Evolutionary conservation across 805 yeast genomes (phyloP).

Genomic region (Candida rishiriensis): DNA sequence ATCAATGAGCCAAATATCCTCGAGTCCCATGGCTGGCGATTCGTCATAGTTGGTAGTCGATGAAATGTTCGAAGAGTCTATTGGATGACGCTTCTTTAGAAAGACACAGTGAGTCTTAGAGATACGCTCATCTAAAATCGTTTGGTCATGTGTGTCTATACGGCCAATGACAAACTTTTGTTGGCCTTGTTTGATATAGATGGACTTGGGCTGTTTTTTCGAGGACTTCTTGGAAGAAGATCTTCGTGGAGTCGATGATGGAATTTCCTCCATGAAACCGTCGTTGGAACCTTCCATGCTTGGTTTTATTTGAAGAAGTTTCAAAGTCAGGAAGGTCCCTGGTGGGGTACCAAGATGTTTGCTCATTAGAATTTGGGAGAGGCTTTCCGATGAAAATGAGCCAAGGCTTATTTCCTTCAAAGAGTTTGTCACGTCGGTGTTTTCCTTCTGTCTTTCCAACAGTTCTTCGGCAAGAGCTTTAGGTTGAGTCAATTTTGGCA

Average conservation of each 20-base stretch:
- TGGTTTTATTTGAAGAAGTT: constrained; percentile 34
- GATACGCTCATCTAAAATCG: constrained; percentile 66
- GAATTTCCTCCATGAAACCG: background rate
- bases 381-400: background rate
- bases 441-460: constrained; percentile 4
- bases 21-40: constrained; percentile 66
- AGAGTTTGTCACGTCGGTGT: constrained; percentile 6
- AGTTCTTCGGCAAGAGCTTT: background rate
- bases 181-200: constrained; percentile 62
- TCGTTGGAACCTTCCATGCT: constrained; percentile 5
- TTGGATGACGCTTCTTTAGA: constrained; percentile 57
- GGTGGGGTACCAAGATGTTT: constrained; percentile 30
- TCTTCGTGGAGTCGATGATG: background rate
- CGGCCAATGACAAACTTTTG: constrained; percentile 75
- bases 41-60: constrained; percentile 45
- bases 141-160: constrained; percentile 53
- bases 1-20: constrained; percentile 78
- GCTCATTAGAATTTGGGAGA: background rate
- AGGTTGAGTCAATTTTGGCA: background rate
- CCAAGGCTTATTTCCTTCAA: constrained; percentile 1
- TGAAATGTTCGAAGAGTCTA: constrained; percentile 14
- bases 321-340: constrained; percentile 61
- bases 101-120: constrained; percentile 83
- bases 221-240: constrained; percentile 1
- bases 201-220: constrained; percentile 24